Percentiles rank a stretch among this genome's conserved stretches.
These are phyloP conservation scores for Fraxinus dipetala DNA, from an alignment of 305 asterid species.

Conservation along the genomic window DNA sequence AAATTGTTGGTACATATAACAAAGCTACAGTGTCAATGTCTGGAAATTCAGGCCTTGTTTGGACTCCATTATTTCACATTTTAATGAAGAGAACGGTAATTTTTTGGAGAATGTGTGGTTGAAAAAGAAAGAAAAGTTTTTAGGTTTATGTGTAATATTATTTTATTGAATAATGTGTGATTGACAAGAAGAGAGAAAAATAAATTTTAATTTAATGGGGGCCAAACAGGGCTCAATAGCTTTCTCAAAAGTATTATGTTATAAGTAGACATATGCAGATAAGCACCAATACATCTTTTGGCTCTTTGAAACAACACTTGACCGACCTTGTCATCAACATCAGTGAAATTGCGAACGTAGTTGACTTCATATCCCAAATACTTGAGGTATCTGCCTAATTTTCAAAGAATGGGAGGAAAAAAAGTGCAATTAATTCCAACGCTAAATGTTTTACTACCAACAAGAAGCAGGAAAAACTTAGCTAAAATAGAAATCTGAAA, in stretches of 20 bases:
- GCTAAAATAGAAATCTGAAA: background rate
- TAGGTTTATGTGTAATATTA: background rate
- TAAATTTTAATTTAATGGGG: background rate
- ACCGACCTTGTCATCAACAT: conserved; percentile 94
- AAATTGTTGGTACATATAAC: conserved; percentile 35
- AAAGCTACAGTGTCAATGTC: conserved; percentile 13
- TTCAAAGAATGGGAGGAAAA: conserved; percentile 29
- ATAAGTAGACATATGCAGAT: background rate
- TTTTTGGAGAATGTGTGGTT: background rate
- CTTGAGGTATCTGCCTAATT: conserved; percentile 84
- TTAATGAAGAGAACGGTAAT: background rate
- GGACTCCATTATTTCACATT: background rate
- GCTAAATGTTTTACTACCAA: background rate
- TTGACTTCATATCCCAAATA: conserved; percentile 89
- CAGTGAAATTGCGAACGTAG: conserved; percentile 94
- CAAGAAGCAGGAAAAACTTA: background rate
- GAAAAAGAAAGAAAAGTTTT: background rate
- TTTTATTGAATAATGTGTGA: background rate
- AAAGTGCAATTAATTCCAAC: conserved; percentile 27
- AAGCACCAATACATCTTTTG: conserved; percentile 13
- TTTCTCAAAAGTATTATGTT: background rate
- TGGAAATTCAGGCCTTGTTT: background rate
- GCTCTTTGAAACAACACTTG: conserved; percentile 10
- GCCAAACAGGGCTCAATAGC: background rate
- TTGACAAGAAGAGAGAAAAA: background rate